Evolutionary conservation across 2,329 filamentous ascomycete species (phyloP), one percentile per base, ranked within the genome.

Genomic region (Incumbomyces lentus): DNA sequence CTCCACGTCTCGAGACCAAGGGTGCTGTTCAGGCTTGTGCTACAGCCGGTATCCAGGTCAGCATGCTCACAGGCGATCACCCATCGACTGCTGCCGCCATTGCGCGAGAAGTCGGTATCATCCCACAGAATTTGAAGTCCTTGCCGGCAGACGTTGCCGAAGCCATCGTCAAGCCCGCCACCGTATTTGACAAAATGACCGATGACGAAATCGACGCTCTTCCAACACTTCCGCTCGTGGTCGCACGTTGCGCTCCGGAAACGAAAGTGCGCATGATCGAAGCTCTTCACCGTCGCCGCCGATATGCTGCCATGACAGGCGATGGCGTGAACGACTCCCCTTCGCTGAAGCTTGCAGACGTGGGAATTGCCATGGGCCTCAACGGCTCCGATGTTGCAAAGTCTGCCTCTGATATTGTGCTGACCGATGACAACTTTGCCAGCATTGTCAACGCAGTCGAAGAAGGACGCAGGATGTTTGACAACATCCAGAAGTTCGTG

Each of bases 181-280:
- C 72, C 26, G 73, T 79, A 47, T 76, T 78, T 49, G 74, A 78
- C 50, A 67, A 58, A 22, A 58, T 77, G 50, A 68, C 65, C 1
- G 73, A 77, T 43, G 65, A 68, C 3, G 66, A 78, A 49, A 71
- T 79, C 40, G 74, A 94, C 53, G 71, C 73, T 0, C 69, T 93
- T 13, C 80, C 82, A 3, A 78, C 86, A 34, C 69, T 93, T 2
- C 86, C 86, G 2, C 70, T 90, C 1, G 87, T 93, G 7, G 82
- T 93, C 50, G 86, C 87, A 32, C 81, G 87, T 32, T 93, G 86
- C 60, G 84, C 85, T 1, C 87, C 88, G 0, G 79, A 84, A 49
- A 93, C 87, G 33, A 94, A 94, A 67, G 86, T 87, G 3, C 81
- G 86, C 49, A 93, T 94, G 86, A 89, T 94, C 43, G 85, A 89